Conservation (phyloP, 2,329 filamentous ascomycete genomes). For the Hypoxylon sp. region DNA sequence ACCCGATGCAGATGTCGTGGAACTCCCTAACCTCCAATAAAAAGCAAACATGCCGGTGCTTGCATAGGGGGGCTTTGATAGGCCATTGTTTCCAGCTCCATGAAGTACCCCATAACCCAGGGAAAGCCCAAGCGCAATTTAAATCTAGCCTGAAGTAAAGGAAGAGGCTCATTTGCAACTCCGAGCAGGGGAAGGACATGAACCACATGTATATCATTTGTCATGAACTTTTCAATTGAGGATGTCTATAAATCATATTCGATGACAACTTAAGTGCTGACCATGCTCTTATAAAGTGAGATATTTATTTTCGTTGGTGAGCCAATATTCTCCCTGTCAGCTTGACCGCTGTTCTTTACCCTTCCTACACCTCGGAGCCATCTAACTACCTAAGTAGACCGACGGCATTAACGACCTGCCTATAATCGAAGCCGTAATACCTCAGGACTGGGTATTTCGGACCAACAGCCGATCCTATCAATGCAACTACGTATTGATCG, state of each 20-base stretch:
- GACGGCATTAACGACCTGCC: slow-evolving; percentile 6
- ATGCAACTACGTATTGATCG: background rate
- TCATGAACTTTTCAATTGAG: background rate
- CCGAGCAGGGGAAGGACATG: background rate
- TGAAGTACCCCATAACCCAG: slow-evolving; percentile 3
- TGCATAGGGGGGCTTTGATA: slow-evolving; percentile 5
- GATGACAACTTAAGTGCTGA: background rate
- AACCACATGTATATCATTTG: background rate
- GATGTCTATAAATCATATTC: background rate
- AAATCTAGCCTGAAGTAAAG: background rate
- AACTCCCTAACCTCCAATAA: slow-evolving; percentile 17
- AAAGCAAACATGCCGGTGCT: slow-evolving; percentile 1
- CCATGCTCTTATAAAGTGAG: background rate
- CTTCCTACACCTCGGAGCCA: background rate
- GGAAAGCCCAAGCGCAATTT: background rate
- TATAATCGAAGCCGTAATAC: background rate
- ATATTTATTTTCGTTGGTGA: background rate
- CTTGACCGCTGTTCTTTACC: background rate
- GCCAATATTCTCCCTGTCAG: background rate
- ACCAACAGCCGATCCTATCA: slow-evolving; percentile 5
- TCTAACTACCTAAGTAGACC: background rate
- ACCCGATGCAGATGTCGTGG: slow-evolving; percentile 17
- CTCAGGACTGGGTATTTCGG: background rate
- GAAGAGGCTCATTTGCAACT: slow-evolving; percentile 7
- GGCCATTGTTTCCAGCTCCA: slow-evolving; percentile 10